Percentiles rank a stretch among this genome's conserved stretches.
Conservation (phyloP, 2,329 filamentous ascomycete genomes). For the Coleophoma cylindrospora region DNA sequence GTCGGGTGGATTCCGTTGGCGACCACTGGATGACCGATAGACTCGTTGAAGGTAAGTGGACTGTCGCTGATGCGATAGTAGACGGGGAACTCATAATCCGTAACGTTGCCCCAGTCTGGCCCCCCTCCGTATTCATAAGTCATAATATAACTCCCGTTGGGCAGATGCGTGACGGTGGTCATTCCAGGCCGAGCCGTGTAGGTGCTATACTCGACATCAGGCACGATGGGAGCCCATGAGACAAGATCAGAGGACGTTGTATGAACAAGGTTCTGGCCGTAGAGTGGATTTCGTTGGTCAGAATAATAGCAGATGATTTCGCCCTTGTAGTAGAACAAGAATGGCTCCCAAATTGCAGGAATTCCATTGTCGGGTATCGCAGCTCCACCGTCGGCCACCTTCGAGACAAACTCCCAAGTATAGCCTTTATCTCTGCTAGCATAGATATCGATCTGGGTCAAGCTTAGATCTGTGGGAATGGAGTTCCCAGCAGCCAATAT, state of each 20-base stretch:
- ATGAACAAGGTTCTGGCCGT: slow-evolving; percentile 67
- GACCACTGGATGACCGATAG: slow-evolving; percentile 15
- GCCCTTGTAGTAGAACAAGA: slow-evolving; percentile 53
- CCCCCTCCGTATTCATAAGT: slow-evolving; percentile 46
- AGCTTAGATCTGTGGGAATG: slow-evolving; percentile 45
- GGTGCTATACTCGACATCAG: slow-evolving; percentile 57
- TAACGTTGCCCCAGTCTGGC: slow-evolving; percentile 6
- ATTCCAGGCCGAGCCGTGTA: slow-evolving; percentile 65
- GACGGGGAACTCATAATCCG: slow-evolving; percentile 22
- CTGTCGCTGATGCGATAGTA: slow-evolving; percentile 25
- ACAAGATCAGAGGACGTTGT: slow-evolving; percentile 49
- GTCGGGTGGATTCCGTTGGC: slow-evolving; percentile 19
- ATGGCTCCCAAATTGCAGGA: slow-evolving; percentile 71
- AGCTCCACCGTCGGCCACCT: slow-evolving; percentile 57
- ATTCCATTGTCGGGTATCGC: slow-evolving; percentile 53
- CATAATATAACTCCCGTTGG: slow-evolving; percentile 53
- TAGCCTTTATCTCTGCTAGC: slow-evolving; percentile 53
- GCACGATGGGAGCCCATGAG: slow-evolving; percentile 52
- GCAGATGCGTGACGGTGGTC: slow-evolving; percentile 54
- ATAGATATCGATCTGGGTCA: slow-evolving; percentile 66
- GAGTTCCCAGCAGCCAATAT: slow-evolving; percentile 47
- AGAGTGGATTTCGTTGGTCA: slow-evolving; percentile 59
- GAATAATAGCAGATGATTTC: slow-evolving; percentile 65
- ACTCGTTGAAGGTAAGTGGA: slow-evolving; percentile 22
- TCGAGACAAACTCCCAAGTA: slow-evolving; percentile 63